phyloP scores from a whole-genome alignment of 495 filamentous ascomycete species.

The Annulohypoxylon bovei region DNA sequence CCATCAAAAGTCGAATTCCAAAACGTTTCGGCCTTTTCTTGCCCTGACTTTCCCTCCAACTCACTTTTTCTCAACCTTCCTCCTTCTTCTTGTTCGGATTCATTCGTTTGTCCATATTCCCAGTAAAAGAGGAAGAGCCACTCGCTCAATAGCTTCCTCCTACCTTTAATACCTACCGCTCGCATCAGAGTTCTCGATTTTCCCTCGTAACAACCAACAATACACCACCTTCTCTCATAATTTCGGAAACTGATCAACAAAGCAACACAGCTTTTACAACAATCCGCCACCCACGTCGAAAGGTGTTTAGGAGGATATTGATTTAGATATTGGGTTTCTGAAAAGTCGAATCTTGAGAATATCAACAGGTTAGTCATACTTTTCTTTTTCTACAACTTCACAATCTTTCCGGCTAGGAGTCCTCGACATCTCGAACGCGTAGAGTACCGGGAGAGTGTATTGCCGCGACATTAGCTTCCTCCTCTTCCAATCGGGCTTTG shows the following conservation, averaged over 20 bases:
- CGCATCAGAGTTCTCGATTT: constrained; percentile 30
- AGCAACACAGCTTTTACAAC: constrained; percentile 39
- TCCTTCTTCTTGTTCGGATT: constrained; percentile 48
- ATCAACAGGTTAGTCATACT: constrained; percentile 32
- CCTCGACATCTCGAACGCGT: neutral
- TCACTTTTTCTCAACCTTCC: constrained; percentile 49
- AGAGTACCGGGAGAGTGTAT: neutral
- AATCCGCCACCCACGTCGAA: constrained; percentile 4
- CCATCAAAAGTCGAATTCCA: constrained; percentile 52
- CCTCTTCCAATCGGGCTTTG: constrained; percentile 9
- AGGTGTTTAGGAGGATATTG: constrained; percentile 14
- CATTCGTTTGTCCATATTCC: constrained; percentile 61
- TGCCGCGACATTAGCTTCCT: neutral
- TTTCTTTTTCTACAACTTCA: constrained; percentile 8
- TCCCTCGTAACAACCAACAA: constrained; percentile 33
- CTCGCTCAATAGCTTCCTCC: constrained; percentile 54
- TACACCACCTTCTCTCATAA: constrained; percentile 35
- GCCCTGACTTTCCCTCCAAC: constrained; percentile 48
- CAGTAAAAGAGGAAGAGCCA: constrained; percentile 48
- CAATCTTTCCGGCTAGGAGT: neutral
- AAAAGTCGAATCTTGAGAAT: constrained; percentile 36
- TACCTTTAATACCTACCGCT: constrained; percentile 42
- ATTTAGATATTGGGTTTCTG: constrained; percentile 33
- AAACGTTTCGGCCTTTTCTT: constrained; percentile 58
- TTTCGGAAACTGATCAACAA: constrained; percentile 43